Evolutionary conservation across 106 monocot genomes (phyloP).

Genomic region (Apostasia shenzhenica): DNA sequence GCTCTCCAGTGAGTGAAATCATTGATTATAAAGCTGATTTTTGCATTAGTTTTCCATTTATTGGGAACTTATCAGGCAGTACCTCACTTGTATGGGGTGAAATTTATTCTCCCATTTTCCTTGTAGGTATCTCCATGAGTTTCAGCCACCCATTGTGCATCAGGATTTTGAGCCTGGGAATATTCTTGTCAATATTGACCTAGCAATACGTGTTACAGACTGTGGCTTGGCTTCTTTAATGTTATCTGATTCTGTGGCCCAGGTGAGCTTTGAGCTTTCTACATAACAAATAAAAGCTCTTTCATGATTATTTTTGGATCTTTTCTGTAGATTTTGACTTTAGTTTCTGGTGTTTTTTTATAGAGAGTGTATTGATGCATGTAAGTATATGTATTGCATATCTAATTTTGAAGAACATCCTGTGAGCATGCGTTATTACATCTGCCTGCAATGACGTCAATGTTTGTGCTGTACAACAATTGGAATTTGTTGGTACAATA

Average conservation of each 20-base stretch:
- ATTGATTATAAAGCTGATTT: neutral
- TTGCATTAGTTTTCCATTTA: neutral
- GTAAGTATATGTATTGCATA: too few relatives aligned
- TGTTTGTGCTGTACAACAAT: too few relatives aligned
- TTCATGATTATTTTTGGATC: too few relatives aligned
- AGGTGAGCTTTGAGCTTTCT: conserved; percentile 34
- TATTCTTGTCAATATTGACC: conserved; percentile 66
- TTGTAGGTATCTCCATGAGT: conserved; percentile 90
- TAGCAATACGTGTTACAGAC: conserved; percentile 62
- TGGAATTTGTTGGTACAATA: too few relatives aligned
- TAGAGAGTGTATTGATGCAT: too few relatives aligned
- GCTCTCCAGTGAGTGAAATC: conserved; percentile 74
- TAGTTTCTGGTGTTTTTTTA: too few relatives aligned
- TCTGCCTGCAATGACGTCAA: too few relatives aligned
- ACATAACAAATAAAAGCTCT: too few relatives aligned
- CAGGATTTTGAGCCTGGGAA: conserved; percentile 71
- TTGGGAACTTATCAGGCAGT: neutral
- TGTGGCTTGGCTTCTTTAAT: conserved; percentile 73
- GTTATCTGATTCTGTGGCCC: conserved; percentile 57
- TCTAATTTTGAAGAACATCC: too few relatives aligned
- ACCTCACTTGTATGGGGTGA: neutral
- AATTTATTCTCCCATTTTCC: neutral
- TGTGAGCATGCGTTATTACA: too few relatives aligned
- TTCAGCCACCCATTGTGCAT: conserved; percentile 61
- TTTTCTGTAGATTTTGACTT: too few relatives aligned